These are phyloP conservation scores for Taxillus chinensis DNA, from an alignment of 164 flowering plant genomes.

Conservation along the genomic window DNA sequence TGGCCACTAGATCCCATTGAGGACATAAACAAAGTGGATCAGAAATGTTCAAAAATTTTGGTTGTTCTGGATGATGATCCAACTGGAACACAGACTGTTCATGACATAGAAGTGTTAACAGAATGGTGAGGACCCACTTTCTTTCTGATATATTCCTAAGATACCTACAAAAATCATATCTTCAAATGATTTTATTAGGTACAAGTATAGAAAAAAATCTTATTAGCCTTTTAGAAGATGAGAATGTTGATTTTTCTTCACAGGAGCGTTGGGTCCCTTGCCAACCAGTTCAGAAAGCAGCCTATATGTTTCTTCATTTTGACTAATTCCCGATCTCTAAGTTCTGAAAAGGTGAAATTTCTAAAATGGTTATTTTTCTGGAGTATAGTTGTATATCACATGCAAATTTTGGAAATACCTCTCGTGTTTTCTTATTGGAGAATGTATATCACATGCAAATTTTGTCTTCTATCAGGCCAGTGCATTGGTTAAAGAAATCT, in stretches of 20 bases:
- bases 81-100: slow-evolving; percentile 99
- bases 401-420: no score
- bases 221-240: background rate
- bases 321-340: slow-evolving; percentile 84
- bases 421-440: no score
- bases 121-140: slow-evolving; percentile 58
- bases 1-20: slow-evolving; percentile 73
- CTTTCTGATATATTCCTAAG: background rate
- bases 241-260: slow-evolving; percentile 4
- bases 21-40: slow-evolving; percentile 43
- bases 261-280: slow-evolving; percentile 78
- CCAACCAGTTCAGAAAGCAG: slow-evolving; percentile 58
- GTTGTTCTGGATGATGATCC: slow-evolving; percentile 99
- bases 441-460: background rate
- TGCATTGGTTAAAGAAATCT: slow-evolving; percentile 61
- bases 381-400: no score
- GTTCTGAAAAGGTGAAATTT: slow-evolving; percentile 70
- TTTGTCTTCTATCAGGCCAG: slow-evolving; percentile 49
- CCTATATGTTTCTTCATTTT: slow-evolving; percentile 90
- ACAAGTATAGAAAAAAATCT: background rate
- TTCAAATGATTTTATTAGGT: background rate
- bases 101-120: slow-evolving; percentile 87
- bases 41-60: slow-evolving; percentile 47
- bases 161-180: background rate
- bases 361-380: background rate